Conservation (phyloP, 2,329 filamentous ascomycete genomes). For the Colletotrichum tropicale region DNA sequence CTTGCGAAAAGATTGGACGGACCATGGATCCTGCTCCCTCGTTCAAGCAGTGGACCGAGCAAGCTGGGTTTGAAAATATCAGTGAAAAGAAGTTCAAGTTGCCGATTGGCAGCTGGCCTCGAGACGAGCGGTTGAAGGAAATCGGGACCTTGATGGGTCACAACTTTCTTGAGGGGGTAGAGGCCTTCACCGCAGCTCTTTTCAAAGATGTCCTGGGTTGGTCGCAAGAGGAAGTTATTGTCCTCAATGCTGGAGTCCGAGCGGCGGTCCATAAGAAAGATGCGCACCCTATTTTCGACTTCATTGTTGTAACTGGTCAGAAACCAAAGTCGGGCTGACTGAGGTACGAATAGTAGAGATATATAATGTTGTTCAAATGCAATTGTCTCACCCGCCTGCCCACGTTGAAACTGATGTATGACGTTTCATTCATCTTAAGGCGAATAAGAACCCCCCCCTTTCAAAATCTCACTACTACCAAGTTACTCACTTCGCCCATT, state of each 20-base stretch:
- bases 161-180: constrained; percentile 24
- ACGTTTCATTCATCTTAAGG: neutral
- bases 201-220: constrained; percentile 33
- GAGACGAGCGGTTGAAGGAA: constrained; percentile 42
- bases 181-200: constrained; percentile 25
- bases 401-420: neutral
- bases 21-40: constrained; percentile 31
- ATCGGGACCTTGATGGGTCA: constrained; percentile 31
- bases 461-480: neutral
- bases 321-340: constrained; percentile 22
- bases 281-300: constrained; percentile 34
- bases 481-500: neutral
- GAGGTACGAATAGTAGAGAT: too few relatives aligned
- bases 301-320: constrained; percentile 31
- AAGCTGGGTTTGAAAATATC: constrained; percentile 35
- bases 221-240: constrained; percentile 25
- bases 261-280: constrained; percentile 28
- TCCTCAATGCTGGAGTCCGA: constrained; percentile 27
- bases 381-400: fast-evolving
- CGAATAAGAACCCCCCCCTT: neutral
- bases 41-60: constrained; percentile 24
- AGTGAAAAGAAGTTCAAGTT: constrained; percentile 30
- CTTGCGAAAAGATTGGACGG: constrained; percentile 31
- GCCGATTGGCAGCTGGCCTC: constrained; percentile 41
- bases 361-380: neutral